Percentiles rank a stretch among this genome's conserved stretches.
These are phyloP conservation scores for Neofusicoccum laricinum DNA, from an alignment of 2,329 filamentous ascomycete genomes.

Conservation along the genomic window DNA sequence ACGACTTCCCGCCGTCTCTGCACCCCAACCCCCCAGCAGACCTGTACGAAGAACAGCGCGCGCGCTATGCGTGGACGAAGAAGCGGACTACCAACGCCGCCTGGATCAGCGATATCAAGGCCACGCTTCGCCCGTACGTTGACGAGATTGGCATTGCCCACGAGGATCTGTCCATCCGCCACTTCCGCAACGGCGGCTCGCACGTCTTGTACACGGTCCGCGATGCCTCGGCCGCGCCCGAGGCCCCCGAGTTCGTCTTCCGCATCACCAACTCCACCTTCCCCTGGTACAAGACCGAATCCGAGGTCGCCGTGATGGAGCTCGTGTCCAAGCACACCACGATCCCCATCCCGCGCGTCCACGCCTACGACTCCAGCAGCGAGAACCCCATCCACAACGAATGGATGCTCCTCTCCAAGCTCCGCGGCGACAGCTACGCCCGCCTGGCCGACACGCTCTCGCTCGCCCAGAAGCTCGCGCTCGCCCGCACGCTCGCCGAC, in stretches of 20 bases:
- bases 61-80: background rate
- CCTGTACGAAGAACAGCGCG: background rate
- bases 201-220: background rate
- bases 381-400: slow-evolving; percentile 24
- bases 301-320: slow-evolving; percentile 23
- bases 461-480: background rate
- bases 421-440: background rate
- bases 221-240: background rate
- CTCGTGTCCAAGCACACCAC: slow-evolving; percentile 21
- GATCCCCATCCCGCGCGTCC: slow-evolving; percentile 20
- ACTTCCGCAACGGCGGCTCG: background rate
- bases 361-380: slow-evolving; percentile 16
- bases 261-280: slow-evolving; percentile 24
- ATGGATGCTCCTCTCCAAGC: slow-evolving; percentile 25
- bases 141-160: background rate
- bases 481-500: background rate
- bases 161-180: background rate
- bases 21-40: too few species aligned
- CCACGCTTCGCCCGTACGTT: too few species aligned
- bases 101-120: too few species aligned
- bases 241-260: slow-evolving; percentile 24
- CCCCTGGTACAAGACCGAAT: slow-evolving; percentile 22
- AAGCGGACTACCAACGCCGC: background rate
- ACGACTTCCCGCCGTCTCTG: too few species aligned
- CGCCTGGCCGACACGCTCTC: background rate